Evolutionary conservation across 192 early-diverging fungal genomes (phyloP), one percentile per base, ranked within the genome.

Genomic region (Podila epicladia): DNA sequence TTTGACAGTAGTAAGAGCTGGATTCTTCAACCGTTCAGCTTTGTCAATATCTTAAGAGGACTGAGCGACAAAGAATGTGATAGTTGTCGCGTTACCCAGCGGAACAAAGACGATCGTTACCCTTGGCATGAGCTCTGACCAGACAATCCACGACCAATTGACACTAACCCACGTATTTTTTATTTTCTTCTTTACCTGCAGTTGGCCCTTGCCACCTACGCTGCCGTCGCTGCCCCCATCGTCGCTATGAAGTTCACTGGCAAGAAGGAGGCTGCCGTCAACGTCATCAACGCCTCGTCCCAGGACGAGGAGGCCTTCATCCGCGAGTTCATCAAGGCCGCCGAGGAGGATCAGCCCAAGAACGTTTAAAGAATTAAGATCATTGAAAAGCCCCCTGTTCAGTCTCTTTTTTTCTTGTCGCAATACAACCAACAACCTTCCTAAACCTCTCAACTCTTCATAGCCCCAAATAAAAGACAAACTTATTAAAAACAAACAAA

Each of bases 181-280:
- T 7, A 6, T 33, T 26, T 41, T 28, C 45, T 22, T 13, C n/a
- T 12, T 51, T 41, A 3, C 13, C 12, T 29, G 0, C 71, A 80
- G 77, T 67, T 80, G 77, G 77, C 77, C 22, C 71, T 80, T 65
- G 77, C 77, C 77, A 80, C 77, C 71, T 80, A 80, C 58, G 77
- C 77, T 45, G 66, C 65, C 59, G 62, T 80, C 53, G 71, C 65
- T 24, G 57, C 77, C 31, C 77, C 77, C 41, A 57, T 73, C 26
- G 28, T 69, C 38, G 24, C 53, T 49, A 65, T 63, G 66, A 69
- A 69, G 66, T 24, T 61, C 28, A 55, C 65, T 19, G 53, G 62
- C 66, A 80, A 80, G 77, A 80, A 72, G 66, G 77, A 72, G 41
- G 67, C 70, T 29, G 59, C 77, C 49, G 77, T 50, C 57, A 65